A percentile compares a stretch with the other conserved stretches of the same genome.
phyloP scores from a whole-genome alignment of 805 yeast species.

The Komagataella ulmi region DNA sequence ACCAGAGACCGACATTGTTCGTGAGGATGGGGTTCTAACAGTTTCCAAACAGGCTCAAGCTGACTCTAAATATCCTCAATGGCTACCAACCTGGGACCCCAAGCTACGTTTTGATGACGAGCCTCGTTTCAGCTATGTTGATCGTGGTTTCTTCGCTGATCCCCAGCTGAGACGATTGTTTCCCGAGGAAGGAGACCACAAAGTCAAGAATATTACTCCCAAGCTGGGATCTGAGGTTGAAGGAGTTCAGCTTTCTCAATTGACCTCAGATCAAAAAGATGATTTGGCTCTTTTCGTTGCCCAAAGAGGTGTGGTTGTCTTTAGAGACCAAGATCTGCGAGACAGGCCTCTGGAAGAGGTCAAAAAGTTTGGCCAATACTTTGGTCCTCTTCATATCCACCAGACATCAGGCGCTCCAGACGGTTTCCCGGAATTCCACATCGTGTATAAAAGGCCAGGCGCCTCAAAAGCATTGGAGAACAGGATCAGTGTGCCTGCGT shows the following conservation, averaged over 20 bases:
- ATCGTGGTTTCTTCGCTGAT: conserved; percentile 54
- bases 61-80: conserved; percentile 30
- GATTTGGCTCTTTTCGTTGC: conserved; percentile 61
- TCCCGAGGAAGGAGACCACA: conserved; percentile 12
- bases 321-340: conserved; percentile 55
- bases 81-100: conserved; percentile 58
- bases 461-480: conserved; percentile 24
- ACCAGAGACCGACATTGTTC: conserved; percentile 34
- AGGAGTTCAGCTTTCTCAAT: conserved; percentile 45
- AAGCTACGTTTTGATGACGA: conserved; percentile 22
- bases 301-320: conserved; percentile 55
- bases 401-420: conserved; percentile 64
- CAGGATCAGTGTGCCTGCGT: conserved; percentile 17
- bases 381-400: conserved; percentile 62
- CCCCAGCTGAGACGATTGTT: conserved; percentile 36
- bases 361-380: conserved; percentile 43
- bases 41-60: conserved; percentile 28
- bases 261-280: conserved; percentile 42
- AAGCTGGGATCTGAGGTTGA: conserved; percentile 54
- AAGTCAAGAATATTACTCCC: conserved; percentile 39
- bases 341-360: conserved; percentile 33
- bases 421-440: conserved; percentile 44
- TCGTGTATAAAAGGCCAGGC: conserved; percentile 40
- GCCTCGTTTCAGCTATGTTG: conserved; percentile 38
- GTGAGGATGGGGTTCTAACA: conserved; percentile 29